Evolutionary conservation across 805 yeast species (phyloP).

Genomic region (Spencermartinsiella europaea): DNA sequence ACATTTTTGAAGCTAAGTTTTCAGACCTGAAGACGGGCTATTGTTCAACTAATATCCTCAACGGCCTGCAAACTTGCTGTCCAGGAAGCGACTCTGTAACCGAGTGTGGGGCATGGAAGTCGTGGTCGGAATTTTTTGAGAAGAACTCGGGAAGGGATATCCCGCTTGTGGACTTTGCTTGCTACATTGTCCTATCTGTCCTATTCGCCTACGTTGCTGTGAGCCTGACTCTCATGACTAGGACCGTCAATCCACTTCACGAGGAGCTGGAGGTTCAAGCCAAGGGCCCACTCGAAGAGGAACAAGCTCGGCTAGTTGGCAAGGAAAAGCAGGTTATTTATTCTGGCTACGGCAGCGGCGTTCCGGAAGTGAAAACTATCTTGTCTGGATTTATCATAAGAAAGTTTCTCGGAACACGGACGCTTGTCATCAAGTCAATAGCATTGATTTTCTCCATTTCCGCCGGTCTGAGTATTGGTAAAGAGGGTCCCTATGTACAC

Average conservation of each 20-base stretch:
- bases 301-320: neutral
- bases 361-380: conserved; percentile 57
- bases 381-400: conserved; percentile 55
- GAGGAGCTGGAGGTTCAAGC: neutral
- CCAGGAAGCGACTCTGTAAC: neutral
- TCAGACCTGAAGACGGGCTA: conserved; percentile 51
- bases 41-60: conserved; percentile 43
- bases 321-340: conserved; percentile 33
- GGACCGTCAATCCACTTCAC: conserved; percentile 32
- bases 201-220: conserved; percentile 43
- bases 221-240: conserved; percentile 42
- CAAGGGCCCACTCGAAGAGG: conserved; percentile 1
- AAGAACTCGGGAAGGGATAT: neutral
- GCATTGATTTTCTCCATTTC: conserved; percentile 51
- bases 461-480: conserved; percentile 53
- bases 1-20: conserved; percentile 41
- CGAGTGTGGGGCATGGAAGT: conserved; percentile 35
- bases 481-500: conserved; percentile 61
- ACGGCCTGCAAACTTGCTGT: conserved; percentile 42
- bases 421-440: conserved; percentile 44
- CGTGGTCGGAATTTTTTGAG: conserved; percentile 37
- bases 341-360: conserved; percentile 56
- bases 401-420: conserved; percentile 46
- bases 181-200: conserved; percentile 37
- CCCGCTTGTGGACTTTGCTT: conserved; percentile 8